Evolutionary conservation across 2,329 filamentous ascomycete genomes (phyloP).

Genomic region (Mollisia scopiformis): DNA sequence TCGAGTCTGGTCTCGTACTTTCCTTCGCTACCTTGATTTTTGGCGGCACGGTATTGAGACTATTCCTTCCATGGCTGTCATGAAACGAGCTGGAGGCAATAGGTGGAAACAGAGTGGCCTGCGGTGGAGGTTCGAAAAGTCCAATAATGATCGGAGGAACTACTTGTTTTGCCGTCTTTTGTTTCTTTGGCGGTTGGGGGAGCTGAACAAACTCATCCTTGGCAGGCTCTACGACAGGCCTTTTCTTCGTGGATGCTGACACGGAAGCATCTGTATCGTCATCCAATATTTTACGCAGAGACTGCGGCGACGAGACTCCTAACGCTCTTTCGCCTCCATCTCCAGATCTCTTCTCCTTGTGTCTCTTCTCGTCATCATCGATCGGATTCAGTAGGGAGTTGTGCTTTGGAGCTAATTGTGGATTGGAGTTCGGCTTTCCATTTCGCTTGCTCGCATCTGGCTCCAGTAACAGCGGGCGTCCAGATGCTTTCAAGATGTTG

Average conservation of each 20-base stretch:
- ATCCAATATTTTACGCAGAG: slow-evolving; percentile 37
- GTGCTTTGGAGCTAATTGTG: slow-evolving; percentile 24
- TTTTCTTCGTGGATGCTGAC: slow-evolving; percentile 52
- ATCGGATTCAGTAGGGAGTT: slow-evolving; percentile 15
- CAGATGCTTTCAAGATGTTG: slow-evolving; percentile 47
- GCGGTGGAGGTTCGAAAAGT: slow-evolving; percentile 62
- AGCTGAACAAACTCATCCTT: slow-evolving; percentile 68
- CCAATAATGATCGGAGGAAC: slow-evolving; percentile 69
- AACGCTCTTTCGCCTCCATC: slow-evolving; percentile 26
- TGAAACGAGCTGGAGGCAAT: slow-evolving; percentile 61
- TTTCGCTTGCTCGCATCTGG: slow-evolving; percentile 44
- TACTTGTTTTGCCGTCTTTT: slow-evolving; percentile 57
- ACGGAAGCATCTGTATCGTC: slow-evolving; percentile 33
- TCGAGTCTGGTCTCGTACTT: slow-evolving; percentile 1
- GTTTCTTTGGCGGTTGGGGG: slow-evolving; percentile 66
- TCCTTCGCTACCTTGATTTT: slow-evolving; percentile 21
- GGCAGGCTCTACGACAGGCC: slow-evolving; percentile 48
- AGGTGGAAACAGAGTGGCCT: slow-evolving; percentile 62
- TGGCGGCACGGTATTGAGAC: slow-evolving; percentile 33
- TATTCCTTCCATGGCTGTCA: slow-evolving; percentile 46
- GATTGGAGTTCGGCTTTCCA: slow-evolving; percentile 21
- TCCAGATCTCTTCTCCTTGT: slow-evolving; percentile 20
- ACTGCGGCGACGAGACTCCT: slow-evolving; percentile 38
- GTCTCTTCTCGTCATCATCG: slow-evolving; percentile 37
- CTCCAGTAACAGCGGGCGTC: slow-evolving; percentile 52